These are phyloP conservation scores for Curvularia lunata DNA, from an alignment of 2,329 filamentous ascomycete genomes.

Conservation along the genomic window DNA sequence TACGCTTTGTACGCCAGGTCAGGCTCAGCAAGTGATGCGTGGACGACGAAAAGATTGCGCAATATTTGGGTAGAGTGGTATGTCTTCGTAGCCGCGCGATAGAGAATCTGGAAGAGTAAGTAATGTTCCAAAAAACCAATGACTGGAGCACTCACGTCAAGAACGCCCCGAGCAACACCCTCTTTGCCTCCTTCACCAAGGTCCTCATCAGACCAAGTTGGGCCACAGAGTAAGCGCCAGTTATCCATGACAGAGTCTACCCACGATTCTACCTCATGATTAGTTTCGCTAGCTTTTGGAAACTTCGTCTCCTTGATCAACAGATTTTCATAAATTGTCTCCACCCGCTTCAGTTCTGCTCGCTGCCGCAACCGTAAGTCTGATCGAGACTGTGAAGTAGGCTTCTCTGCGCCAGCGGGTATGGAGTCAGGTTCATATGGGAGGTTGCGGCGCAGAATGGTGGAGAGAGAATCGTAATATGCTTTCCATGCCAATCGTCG, in stretches of 20 bases:
- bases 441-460: slow-evolving; percentile 71
- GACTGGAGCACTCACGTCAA: slow-evolving; percentile 61
- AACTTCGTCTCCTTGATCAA: slow-evolving; percentile 82
- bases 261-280: slow-evolving; percentile 81
- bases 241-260: slow-evolving; percentile 80
- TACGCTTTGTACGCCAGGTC: slow-evolving; percentile 90
- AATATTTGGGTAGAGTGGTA: slow-evolving; percentile 94
- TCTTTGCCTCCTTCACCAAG: slow-evolving; percentile 82
- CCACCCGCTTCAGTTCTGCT: slow-evolving; percentile 78
- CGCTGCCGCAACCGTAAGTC: slow-evolving; percentile 60
- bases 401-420: slow-evolving; percentile 29
- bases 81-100: slow-evolving; percentile 88
- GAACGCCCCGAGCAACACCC: slow-evolving; percentile 73
- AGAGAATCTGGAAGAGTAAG: slow-evolving; percentile 67
- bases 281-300: slow-evolving; percentile 79
- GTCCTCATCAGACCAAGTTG: slow-evolving; percentile 79
- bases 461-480: slow-evolving; percentile 81
- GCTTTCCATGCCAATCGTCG: slow-evolving; percentile 79
- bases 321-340: slow-evolving; percentile 78
- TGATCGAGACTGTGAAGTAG: slow-evolving; percentile 30
- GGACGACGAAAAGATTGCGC: slow-evolving; percentile 84
- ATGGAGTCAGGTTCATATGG: slow-evolving; percentile 60
- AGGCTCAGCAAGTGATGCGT: slow-evolving; percentile 87
- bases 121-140: neutral
- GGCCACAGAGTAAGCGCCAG: slow-evolving; percentile 82